A percentile compares a stretch with the other conserved stretches of the same genome.
Conservation (phyloP, 768 basidiomycete genomes). For the Cyathus striatus region DNA sequence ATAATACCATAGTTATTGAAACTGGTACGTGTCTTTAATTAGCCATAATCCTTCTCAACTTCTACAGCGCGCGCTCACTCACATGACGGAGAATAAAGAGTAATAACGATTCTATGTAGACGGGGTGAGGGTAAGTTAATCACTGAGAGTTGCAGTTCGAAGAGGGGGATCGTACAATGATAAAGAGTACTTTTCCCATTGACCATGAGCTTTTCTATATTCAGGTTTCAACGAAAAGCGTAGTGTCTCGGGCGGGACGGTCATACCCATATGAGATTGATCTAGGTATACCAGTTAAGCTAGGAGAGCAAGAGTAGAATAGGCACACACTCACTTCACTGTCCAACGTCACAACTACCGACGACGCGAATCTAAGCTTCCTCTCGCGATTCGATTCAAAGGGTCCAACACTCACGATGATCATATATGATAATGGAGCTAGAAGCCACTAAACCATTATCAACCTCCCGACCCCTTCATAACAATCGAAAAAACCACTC, state of each 20-base stretch:
- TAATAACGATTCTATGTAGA: conserved; percentile 53
- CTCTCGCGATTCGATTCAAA: background rate
- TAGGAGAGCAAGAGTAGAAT: conserved; percentile 3
- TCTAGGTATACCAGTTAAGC: conserved; percentile 17
- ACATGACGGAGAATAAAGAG: conserved; percentile 45
- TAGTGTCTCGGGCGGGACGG: background rate
- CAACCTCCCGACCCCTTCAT: background rate
- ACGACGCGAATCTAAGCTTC: background rate
- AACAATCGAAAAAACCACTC: conserved; percentile 10
- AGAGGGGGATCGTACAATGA: conserved; percentile 32
- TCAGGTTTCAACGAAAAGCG: background rate
- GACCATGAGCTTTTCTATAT: conserved; percentile 46
- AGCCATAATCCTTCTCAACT: too few relatives aligned
- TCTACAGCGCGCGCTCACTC: too few relatives aligned
- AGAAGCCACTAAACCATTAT: conserved; percentile 37
- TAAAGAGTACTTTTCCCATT: conserved; percentile 47
- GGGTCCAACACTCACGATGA: conserved; percentile 34
- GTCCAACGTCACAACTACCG: conserved; percentile 44
- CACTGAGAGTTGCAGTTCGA: background rate
- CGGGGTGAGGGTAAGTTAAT: background rate
- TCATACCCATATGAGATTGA: conserved; percentile 52
- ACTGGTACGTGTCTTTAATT: conserved; percentile 22
- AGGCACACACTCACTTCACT: conserved; percentile 35
- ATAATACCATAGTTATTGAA: conserved; percentile 50
- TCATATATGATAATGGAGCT: conserved; percentile 49